Base-by-base conservation (phyloP, 345 rosid species). In the Moringa oleifera region DNA sequence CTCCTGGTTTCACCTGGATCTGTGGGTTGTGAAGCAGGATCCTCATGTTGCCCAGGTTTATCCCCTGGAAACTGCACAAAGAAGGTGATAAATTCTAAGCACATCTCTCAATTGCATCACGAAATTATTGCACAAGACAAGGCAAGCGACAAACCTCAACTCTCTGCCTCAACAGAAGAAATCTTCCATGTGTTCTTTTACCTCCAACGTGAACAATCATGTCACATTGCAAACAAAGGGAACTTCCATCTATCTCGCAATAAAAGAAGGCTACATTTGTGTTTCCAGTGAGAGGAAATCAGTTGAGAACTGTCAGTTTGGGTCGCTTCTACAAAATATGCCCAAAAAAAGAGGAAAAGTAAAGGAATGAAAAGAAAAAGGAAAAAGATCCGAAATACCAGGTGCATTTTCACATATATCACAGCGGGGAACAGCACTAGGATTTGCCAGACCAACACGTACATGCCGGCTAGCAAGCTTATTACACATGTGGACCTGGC, bases 141-240 rank as follows among this genome's bases (percentile, higher is more conserved):
- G 62, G 53, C 1, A 33, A 47, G 66, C 12, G 17, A 67, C 64
- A 15, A 67, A 89, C 95, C 95, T 85, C 83, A 9, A 84, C 81
- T 68, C 86, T 81, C 79, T 92, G 96, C 74, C 95, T 84, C 24
- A 87, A 59, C 22, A 89, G 60, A 45, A 87, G 89, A 73, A 72
- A 83, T 60, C 98, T 81, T 55, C 63, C 72, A 58, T 89, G 95
- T 2, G 79, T 85, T 77, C 90, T 79, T 76, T 87, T 89, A 59
- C 86, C 92, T 18, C 96, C 96, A 63, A 82, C 86, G 78, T 85
- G 98, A 53, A 89, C 95, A 58, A 75, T 73, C 89, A 82, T 83
- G 58, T 92, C 96, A 58, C 98, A 87, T 68, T 87, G 86, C 72
- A 92, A 74, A 73, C 93, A 92, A 62, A 87, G 91, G 19, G 91